A percentile compares a stretch with the other conserved stretches of the same genome.
Conservation (phyloP, 2,329 filamentous ascomycete species). For the Stachybotrys chartarum region DNA sequence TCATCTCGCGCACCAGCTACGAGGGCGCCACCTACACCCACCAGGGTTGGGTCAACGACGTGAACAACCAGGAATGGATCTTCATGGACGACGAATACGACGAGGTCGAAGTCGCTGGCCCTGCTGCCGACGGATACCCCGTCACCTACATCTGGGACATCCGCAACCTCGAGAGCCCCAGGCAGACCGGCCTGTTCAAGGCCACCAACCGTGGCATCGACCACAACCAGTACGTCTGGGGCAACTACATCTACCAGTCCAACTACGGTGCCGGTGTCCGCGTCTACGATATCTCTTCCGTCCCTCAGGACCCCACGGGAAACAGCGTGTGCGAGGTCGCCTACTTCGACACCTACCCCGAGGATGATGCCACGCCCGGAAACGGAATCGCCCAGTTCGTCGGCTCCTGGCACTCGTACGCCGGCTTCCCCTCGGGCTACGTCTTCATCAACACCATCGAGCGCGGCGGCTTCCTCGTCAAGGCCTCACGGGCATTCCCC, state of each 20-base stretch:
- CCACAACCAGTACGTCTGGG: constrained; percentile 37
- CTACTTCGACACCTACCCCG: constrained; percentile 40
- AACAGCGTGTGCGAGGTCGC: constrained; percentile 30
- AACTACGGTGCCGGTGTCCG: constrained; percentile 39
- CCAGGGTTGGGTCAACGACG: constrained; percentile 44
- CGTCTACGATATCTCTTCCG: constrained; percentile 23
- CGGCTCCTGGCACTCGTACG: background rate
- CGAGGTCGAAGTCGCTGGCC: constrained; percentile 29
- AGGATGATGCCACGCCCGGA: constrained; percentile 26
- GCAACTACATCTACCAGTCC: constrained; percentile 34
- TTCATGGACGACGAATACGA: constrained; percentile 46
- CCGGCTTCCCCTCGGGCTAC: background rate
- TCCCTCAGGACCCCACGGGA: constrained; percentile 29
- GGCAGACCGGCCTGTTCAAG: constrained; percentile 31
- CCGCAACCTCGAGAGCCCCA: constrained; percentile 26
- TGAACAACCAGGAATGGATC: constrained; percentile 27
- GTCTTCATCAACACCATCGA: constrained; percentile 3
- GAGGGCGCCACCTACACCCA: constrained; percentile 47
- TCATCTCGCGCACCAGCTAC: constrained; percentile 46
- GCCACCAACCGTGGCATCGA: constrained; percentile 30
- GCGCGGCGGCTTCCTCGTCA: constrained; percentile 1
- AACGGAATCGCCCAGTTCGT: background rate
- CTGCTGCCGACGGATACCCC: background rate
- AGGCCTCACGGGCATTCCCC: background rate
- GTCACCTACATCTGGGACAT: constrained; percentile 43